Evolutionary conservation across 139 green algal genomes (phyloP), one percentile per base, ranked within the genome.

Genomic region (Edaphochlamys debaryana): DNA sequence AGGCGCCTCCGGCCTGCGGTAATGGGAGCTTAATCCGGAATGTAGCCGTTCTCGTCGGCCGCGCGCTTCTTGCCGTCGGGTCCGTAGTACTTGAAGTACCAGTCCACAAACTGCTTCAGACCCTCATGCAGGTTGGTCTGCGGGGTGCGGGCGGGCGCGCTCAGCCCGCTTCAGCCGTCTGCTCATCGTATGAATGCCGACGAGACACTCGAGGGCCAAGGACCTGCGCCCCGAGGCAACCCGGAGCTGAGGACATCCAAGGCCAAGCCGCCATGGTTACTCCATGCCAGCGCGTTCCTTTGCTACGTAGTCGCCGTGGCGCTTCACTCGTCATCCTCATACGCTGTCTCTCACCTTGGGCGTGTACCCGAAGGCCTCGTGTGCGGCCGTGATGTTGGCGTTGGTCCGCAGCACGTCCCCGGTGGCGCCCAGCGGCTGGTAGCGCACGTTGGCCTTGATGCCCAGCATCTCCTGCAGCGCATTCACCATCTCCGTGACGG

Each of bases 391-490:
- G 72, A 97, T 88, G 81, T 97, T 93, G 32, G 94, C 94, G 88
- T 94, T 91, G 37, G 94, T 97, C 36, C 90, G 87, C 54, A 93
- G 87, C 42, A 97, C 94, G 86, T 97, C 94, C 0, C 94, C 94
- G 2, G 87, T 93, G 32, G 84, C 70, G 2, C 88, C 89, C 86
- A 97, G 85, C 23, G 89, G 86, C 38, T 94, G 78, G 71, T 92
- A 91, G 32, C 91, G 85, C 37, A 82, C 74, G 40, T 88, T 84
- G 15, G 93, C 92, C 29, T 87, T 83, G 42, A 74, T 86, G 20
- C 89, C 85, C 54, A 96, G 68, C 60, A 90, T 72, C 42, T 88
- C 86, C 82, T 96, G 91, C 50, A 97, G 79, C 25, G 85, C 84
- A 17, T 32, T n/a, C 63, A 97, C 94, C 60, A 97, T 90, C 40